These are phyloP conservation scores for Pyrenochaeta sp. DNA, from an alignment of 2,329 filamentous ascomycete genomes.

Conservation along the genomic window DNA sequence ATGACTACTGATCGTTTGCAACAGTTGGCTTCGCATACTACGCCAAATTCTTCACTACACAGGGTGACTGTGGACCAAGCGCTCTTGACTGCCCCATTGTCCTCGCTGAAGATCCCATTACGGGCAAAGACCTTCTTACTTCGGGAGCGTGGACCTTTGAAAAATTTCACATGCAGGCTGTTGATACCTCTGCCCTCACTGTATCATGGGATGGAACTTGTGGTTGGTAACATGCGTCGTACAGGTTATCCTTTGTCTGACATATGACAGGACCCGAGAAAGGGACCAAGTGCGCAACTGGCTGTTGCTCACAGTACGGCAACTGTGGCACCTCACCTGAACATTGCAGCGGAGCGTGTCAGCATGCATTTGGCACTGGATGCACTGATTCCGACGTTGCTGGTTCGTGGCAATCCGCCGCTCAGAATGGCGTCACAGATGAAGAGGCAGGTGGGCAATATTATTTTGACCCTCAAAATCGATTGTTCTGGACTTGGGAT, in stretches of 20 bases:
- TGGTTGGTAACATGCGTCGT: conserved; percentile 13
- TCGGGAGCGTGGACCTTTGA: conserved; percentile 65
- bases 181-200: conserved; percentile 21
- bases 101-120: conserved; percentile 66
- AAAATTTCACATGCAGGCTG: conserved; percentile 31
- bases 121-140: conserved; percentile 67
- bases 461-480: conserved; percentile 68
- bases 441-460: conserved; percentile 69
- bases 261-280: conserved; percentile 19
- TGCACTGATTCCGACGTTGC: conserved; percentile 61
- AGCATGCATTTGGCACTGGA: conserved; percentile 47
- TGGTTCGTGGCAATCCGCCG: conserved; percentile 67
- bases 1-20: not conserved
- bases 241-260: no score
- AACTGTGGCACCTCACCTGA: conserved; percentile 40
- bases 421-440: conserved; percentile 64
- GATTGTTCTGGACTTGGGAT: conserved; percentile 79
- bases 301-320: conserved; percentile 46
- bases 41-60: conserved; percentile 70
- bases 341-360: conserved; percentile 43
- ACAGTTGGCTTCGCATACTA: conserved; percentile 73
- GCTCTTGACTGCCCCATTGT: conserved; percentile 68
- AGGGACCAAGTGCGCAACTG: conserved; percentile 32
- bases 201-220: conserved; percentile 40
- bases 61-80: conserved; percentile 54